Base-by-base conservation (phyloP, 352 stramenopile genomes). In the Phytophthora tubulina region DNA sequence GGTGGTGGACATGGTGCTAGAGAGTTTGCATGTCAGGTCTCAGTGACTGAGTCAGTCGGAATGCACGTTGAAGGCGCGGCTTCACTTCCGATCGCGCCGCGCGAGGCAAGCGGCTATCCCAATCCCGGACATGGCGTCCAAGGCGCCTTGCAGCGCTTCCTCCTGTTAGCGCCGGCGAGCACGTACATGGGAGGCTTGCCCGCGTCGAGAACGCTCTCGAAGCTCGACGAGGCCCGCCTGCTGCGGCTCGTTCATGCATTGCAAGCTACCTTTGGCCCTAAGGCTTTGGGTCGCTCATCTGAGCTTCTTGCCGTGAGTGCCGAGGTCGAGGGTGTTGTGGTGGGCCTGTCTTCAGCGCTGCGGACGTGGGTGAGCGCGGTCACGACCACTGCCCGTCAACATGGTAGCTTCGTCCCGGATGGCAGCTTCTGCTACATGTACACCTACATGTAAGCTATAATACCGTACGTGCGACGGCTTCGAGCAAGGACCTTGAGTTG, bases 1-100 rank as follows among this genome's bases (percentile, higher is more conserved):
- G 21, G 21, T 21, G 21, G 39, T 46, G 13, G 39, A 15, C 39
- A 46, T 21, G 21, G 21, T 21, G 39, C 11, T 46, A 46, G 39
- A 46, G 39, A 46, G 39, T 46, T 46, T 15, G 39, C 39, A 15
- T 46, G 39, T 46, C 39, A 46, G 39, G 39, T 46, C 39, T 46
- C 39, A 46, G 39, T 11, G 39, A 46, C 15, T 46, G 39, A 21
- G 21, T 21, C 21, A 21, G 21, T 21, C 21, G 21, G 21, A 1
- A 21, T 21, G 21, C 21, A 21, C 21, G 21, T 21, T 1, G 21
- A 21, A 21, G 21, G 21, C 21, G 21, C 21, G 21, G 21, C 21
- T 46, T 46, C 39, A 46, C 39, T 46, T 46, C 39, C 39, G 39
- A 46, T 46, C 21, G 21, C 21, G 21, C 21, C 21, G 21, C 21